Percentiles rank a stretch among this genome's conserved stretches.
Conservation (phyloP, 371 early-diverging fungal genomes). For the Saksenaea vasiformis region DNA sequence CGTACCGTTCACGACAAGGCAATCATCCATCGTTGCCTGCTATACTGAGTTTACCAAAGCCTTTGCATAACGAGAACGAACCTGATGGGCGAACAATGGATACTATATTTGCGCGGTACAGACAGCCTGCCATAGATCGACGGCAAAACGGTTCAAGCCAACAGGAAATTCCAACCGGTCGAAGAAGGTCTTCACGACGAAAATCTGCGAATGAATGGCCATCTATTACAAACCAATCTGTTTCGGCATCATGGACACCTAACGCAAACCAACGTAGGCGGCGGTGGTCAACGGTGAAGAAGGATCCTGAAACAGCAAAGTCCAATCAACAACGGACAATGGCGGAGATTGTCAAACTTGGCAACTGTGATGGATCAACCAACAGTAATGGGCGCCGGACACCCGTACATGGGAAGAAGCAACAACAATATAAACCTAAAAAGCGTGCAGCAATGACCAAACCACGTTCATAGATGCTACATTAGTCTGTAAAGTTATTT, state of each 20-base stretch:
- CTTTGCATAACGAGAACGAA: neutral
- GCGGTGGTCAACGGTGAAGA: conserved; percentile 29
- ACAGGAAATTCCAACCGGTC: neutral
- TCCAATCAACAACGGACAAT: conserved; percentile 3
- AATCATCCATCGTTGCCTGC: neutral
- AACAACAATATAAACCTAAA: neutral
- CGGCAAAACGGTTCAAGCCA: neutral
- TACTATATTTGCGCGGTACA: conserved; percentile 25
- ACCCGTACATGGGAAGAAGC: conserved; percentile 1
- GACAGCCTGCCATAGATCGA: neutral
- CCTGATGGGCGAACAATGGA: conserved; percentile 17
- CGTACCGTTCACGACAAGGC: neutral
- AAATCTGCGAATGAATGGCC: conserved; percentile 19
- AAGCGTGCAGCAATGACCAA: neutral
- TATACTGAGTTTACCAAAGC: neutral
- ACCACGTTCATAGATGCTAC: neutral
- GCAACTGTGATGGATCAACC: neutral
- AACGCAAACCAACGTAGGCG: conserved; percentile 14
- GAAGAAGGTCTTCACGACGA: conserved; percentile 3
- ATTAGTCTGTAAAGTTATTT: neutral
- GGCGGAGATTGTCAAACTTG: conserved; percentile 14
- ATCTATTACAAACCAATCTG: conserved; percentile 9
- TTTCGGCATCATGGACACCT: conserved; percentile 5
- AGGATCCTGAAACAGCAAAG: conserved; percentile 4
- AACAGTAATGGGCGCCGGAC: conserved; percentile 1